Conservation (phyloP, 1,284 basidiomycete species). For the Trametes pubescens region DNA sequence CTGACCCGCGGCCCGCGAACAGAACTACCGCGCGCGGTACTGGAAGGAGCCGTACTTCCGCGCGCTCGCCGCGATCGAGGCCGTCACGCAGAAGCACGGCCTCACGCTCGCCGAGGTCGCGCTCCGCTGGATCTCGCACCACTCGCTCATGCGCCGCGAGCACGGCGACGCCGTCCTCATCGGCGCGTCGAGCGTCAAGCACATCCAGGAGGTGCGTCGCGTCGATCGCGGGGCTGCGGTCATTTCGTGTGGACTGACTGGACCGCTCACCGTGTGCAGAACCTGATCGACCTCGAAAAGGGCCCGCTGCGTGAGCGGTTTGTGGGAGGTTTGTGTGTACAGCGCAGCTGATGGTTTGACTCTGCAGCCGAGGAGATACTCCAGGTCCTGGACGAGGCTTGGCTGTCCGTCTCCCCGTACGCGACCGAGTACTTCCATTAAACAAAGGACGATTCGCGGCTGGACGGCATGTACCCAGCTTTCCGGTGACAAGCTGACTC, state of each 20-base stretch:
- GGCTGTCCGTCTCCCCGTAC: conserved; percentile 43
- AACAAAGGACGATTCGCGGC: not conserved
- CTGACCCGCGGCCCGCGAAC: not conserved
- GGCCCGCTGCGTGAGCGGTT: conserved; percentile 57
- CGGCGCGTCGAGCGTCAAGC: conserved; percentile 57
- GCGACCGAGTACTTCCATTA: conserved; percentile 44
- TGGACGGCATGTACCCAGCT: too few relatives aligned
- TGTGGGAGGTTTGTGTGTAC: not conserved
- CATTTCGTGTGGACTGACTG: not conserved
- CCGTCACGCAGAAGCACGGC: conserved; percentile 49
- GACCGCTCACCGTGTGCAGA: conserved; percentile 42
- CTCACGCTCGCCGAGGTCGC: conserved; percentile 59
- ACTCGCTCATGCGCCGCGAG: conserved; percentile 56
- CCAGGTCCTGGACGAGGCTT: conserved; percentile 49
- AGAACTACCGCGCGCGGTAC: conserved; percentile 46
- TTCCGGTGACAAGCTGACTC: not conserved
- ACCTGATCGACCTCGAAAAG: conserved; percentile 63
- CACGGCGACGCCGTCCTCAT: conserved; percentile 59
- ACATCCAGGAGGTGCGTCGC: conserved; percentile 48
- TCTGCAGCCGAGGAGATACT: conserved; percentile 46
- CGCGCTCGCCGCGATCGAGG: conserved; percentile 50
- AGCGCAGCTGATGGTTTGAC: not conserved
- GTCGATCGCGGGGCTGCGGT: not conserved
- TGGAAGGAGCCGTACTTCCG: conserved; percentile 61
- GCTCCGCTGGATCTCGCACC: conserved; percentile 63